Conservation (phyloP, 495 filamentous ascomycete genomes). For the Talaromyces adpressus region DNA sequence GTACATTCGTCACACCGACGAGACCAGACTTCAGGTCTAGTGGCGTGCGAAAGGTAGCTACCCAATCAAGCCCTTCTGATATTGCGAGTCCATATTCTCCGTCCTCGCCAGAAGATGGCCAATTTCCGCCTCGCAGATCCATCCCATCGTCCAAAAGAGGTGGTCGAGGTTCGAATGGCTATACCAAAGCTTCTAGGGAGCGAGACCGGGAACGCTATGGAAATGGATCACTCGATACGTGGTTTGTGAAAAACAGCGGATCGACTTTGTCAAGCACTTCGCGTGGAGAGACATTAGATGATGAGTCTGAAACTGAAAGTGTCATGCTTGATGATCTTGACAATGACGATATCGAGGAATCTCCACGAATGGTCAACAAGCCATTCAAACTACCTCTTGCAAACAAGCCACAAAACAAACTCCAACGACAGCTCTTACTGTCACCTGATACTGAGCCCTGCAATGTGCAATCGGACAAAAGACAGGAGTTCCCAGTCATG, state of each 20-base stretch:
- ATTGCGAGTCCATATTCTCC: not conserved
- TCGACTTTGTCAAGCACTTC: not conserved
- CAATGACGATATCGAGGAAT: not conserved
- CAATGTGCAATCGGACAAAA: slow-evolving; percentile 11
- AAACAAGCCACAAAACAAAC: not conserved
- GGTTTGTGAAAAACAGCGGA: slow-evolving; percentile 20
- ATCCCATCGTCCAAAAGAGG: not conserved
- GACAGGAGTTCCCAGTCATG: slow-evolving; percentile 29
- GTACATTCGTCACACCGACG: not conserved
- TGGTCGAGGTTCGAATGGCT: not conserved
- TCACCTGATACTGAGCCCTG: not conserved
- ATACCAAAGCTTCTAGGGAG: slow-evolving; percentile 16
- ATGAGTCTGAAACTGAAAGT: slow-evolving; percentile 1
- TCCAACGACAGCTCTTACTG: not conserved
- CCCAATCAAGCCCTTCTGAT: slow-evolving; percentile 1
- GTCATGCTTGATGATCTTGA: slow-evolving; percentile 6
- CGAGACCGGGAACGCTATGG: slow-evolving; percentile 28
- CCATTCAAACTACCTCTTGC: not conserved
- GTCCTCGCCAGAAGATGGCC: not conserved
- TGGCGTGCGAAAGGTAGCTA: not conserved
- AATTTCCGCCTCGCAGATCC: not conserved
- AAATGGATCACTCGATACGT: slow-evolving; percentile 35
- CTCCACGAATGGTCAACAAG: not conserved
- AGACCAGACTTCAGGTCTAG: not conserved
- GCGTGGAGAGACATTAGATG: not conserved